phyloP scores from a whole-genome alignment of 139 green algal genomes.

The Micractinium sp. region DNA sequence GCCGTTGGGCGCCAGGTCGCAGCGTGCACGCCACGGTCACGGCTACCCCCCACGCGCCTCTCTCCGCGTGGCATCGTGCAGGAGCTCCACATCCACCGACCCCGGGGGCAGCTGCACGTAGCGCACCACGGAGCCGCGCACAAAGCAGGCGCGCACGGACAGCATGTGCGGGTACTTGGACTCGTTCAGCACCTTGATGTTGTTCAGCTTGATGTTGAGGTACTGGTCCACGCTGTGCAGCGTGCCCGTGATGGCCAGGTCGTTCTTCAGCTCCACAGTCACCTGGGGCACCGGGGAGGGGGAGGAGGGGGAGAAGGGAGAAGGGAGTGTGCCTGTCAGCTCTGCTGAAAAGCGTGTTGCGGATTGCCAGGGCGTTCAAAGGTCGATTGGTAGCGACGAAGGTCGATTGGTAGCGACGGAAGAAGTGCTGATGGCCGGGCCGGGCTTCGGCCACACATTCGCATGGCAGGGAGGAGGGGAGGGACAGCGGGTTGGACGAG shows the following conservation, averaged over 20 bases:
- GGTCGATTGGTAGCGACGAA: no score
- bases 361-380: no score
- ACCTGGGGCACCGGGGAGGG: constrained; percentile 66
- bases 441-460: no score
- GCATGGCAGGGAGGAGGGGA: no score
- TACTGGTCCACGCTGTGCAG: constrained; percentile 99
- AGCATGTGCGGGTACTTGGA: constrained; percentile 97
- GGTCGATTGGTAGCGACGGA: no score
- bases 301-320: no score
- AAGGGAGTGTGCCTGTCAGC: neutral
- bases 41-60: constrained; percentile 74
- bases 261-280: constrained; percentile 99
- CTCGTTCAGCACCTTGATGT: constrained; percentile 82
- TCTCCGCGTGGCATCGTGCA: constrained; percentile 96
- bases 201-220: constrained; percentile 98
- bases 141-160: constrained; percentile 98
- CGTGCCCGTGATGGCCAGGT: constrained; percentile 92
- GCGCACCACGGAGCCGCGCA: constrained; percentile 96
- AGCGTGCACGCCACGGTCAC: no score
- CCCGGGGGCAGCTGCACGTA: constrained; percentile 94
- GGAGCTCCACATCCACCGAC: constrained; percentile 94
- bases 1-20: no score
- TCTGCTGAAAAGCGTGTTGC: neutral
- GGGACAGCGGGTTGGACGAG: no score
- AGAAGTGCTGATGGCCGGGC: no score